Base-by-base conservation (phyloP, 805 yeast genomes). In the Candida koratica region DNA sequence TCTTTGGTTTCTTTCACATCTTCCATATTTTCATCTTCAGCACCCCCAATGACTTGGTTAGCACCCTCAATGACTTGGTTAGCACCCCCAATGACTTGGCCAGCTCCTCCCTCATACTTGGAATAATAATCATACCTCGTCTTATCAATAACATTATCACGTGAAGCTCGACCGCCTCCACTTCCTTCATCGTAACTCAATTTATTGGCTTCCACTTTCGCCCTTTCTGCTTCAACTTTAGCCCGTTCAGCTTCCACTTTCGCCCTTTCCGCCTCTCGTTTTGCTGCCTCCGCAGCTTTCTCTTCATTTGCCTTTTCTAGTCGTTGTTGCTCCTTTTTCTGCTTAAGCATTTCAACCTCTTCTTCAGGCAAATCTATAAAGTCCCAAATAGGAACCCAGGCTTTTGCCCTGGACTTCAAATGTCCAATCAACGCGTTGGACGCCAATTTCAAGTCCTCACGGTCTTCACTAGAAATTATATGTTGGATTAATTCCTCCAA, bases 361-460 rank as follows among this genome's bases (percentile, higher is more conserved):
- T 69, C 73, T 2, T 66, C 75, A 18, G 60, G 42, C 59, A 77
- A 52, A 5, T 68, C 68, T 43, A 75, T 70, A 45, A 80, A 78
- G 13, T 81, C 84, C 71, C 78, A 73, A 30, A 69, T 44, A 28
- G 66, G 70, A 2, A 76, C 59, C 71, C 83, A 73, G 0, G 60
- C 58, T 24, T 62, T 67, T 14, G 73, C 56, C 28, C 78, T 65
- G 0, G 85, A 75, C 38, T 71, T 74, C 16, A 83, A 57, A 42
- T 79, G 79, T 0, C 87, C 89, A 34, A 75, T 61, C 35, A 84
- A 65, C 1, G 93, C 89, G 54, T 70, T 77, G 0, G 87, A 78
- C 1, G 96, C 81, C 23, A 89, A 62, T 49, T 77, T 83, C 48
- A 89, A 69, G 57, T 89, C 97, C 37, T 84, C 89, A 44, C 97